Conservation (phyloP, 305 asterid species). For the Rubia occidens region DNA sequence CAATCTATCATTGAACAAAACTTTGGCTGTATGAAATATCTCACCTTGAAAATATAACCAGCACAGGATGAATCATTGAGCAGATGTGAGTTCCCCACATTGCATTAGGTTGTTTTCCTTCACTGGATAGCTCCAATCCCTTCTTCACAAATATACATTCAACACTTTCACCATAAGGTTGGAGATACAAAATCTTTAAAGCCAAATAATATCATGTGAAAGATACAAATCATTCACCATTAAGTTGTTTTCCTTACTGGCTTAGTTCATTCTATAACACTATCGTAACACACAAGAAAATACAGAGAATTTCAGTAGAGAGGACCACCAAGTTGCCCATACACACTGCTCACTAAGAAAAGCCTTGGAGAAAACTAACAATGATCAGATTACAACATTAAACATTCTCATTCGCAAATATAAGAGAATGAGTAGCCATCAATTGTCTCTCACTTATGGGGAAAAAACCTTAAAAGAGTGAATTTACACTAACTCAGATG, state of each 20-base stretch:
- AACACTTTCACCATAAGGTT: neutral
- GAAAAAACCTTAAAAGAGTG: slow-evolving; percentile 9
- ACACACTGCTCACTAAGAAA: neutral
- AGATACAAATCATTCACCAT: too few species aligned
- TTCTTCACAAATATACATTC: neutral
- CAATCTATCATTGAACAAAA: too few species aligned
- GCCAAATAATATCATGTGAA: too few species aligned
- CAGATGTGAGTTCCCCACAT: neutral
- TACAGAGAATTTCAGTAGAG: neutral
- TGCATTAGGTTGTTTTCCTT: neutral
- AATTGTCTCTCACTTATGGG: neutral
- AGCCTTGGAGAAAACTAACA: neutral
- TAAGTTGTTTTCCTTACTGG: neutral
- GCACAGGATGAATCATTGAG: neutral
- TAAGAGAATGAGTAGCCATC: slow-evolving; percentile 1
- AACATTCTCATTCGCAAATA: neutral
- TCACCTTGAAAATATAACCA: neutral
- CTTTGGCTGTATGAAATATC: too few species aligned
- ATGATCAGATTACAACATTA: neutral
- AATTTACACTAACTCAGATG: slow-evolving; percentile 8
- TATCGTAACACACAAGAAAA: neutral
- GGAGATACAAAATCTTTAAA: too few species aligned
- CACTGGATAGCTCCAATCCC: neutral
- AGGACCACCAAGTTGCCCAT: neutral
- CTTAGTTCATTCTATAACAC: neutral